A percentile compares a stretch with the other conserved stretches of the same genome.
Evolutionary conservation across 2,329 filamentous ascomycete species (phyloP).

Genomic region (Sporothrix pseudoabietina): DNA sequence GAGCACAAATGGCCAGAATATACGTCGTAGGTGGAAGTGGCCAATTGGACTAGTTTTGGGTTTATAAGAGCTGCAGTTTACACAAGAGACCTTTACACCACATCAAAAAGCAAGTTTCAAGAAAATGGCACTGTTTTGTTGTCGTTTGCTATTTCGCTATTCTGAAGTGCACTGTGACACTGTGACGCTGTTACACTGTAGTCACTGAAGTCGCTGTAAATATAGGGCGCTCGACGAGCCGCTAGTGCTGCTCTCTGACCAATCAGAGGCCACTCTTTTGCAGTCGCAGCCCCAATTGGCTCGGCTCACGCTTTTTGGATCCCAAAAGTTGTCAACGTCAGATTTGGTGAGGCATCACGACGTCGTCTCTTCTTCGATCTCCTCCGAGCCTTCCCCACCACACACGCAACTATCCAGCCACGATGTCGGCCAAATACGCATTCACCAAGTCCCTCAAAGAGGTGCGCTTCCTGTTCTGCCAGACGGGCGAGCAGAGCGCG

Average conservation of each 20-base stretch:
- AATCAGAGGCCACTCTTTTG: conserved; percentile 32
- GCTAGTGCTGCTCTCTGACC: not conserved
- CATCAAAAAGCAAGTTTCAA: not conserved
- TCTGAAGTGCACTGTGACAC: not conserved
- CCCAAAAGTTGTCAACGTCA: not conserved
- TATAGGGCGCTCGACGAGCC: not conserved
- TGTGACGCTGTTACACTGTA: not conserved
- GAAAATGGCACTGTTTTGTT: not conserved
- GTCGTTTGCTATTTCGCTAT: not conserved
- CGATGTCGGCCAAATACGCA: conserved; percentile 89
- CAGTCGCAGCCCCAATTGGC: conserved; percentile 29
- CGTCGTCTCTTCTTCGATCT: not conserved
- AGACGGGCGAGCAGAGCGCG: conserved; percentile 87
- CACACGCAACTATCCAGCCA: conserved; percentile 36
- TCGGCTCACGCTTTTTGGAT: conserved; percentile 10
- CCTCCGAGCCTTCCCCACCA: not conserved
- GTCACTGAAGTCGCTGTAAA: not conserved
- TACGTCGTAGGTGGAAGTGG: not conserved
- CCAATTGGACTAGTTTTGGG: not conserved
- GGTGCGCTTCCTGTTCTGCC: conserved; percentile 96
- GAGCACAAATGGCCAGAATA: not conserved
- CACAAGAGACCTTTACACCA: not conserved
- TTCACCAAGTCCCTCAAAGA: conserved; percentile 90
- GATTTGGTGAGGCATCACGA: conserved; percentile 25
- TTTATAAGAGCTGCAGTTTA: not conserved